Percentiles rank a stretch among this genome's conserved stretches.
Evolutionary conservation across 345 rosid genomes (phyloP).

Genomic region (Eutrema japonicum): DNA sequence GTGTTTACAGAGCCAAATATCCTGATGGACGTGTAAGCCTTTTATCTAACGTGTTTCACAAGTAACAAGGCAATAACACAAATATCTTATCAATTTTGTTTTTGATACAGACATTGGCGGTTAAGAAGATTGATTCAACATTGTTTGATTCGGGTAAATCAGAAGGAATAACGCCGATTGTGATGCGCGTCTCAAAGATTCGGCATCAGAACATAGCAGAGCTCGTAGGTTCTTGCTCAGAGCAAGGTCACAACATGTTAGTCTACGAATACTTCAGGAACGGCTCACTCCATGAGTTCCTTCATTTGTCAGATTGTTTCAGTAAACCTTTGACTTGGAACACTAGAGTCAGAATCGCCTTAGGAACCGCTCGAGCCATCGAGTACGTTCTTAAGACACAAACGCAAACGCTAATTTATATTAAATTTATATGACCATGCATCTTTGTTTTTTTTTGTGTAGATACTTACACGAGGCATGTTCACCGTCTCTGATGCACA

Average conservation of each 20-base stretch:
- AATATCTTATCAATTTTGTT: neutral
- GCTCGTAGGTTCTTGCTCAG: conserved; percentile 80
- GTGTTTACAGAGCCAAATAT: conserved; percentile 79
- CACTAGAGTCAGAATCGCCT: conserved; percentile 83
- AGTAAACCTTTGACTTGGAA: conserved; percentile 97
- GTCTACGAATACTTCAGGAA: conserved; percentile 78
- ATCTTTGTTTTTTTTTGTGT: conserved; percentile 32
- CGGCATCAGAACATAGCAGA: conserved; percentile 84
- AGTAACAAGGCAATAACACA: neutral
- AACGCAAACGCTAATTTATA: neutral
- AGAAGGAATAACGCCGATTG: conserved; percentile 63
- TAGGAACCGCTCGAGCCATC: conserved; percentile 79
- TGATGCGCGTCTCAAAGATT: conserved; percentile 64
- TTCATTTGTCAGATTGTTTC: conserved; percentile 80
- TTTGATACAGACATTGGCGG: conserved; percentile 65
- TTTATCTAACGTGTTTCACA: neutral
- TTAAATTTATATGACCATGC: neutral
- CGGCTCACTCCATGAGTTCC: conserved; percentile 87
- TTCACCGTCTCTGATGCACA: conserved; percentile 83
- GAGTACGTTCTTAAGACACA: conserved; percentile 57
- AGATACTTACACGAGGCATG: conserved; percentile 91
- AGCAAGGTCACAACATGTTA: conserved; percentile 78
- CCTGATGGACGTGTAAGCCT: conserved; percentile 67
- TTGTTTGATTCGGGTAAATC: conserved; percentile 50
- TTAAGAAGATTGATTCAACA: conserved; percentile 83